Base-by-base conservation (phyloP, 495 filamentous ascomycete genomes). In the Hypomontagnella monticulosa region DNA sequence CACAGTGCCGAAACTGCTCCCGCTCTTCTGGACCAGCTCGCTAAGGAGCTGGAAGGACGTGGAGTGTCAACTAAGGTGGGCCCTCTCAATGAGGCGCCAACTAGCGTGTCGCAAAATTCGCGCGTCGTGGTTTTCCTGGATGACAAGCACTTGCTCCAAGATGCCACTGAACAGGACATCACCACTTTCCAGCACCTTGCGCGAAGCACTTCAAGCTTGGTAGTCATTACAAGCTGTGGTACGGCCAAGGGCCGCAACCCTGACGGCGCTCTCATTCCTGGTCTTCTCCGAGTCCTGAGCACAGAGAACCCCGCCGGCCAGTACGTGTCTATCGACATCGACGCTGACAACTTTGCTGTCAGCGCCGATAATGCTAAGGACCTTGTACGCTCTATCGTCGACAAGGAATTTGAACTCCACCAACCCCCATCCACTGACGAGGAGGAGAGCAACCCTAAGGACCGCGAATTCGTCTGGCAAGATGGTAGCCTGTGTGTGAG, bases 141-240 rank as follows among this genome's bases (percentile, higher is more conserved):
- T 30, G 61, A 36, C 37, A 16, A 47, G 57, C 14, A 10, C 69
- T 53, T 50, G 67, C 14, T 37, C 64, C 9, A 56, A 1, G 50
- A 63, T 43, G 38, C 52, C 3, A 54, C 55, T 44, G 40, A 63
- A 19, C 27, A 51, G 23, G n/a, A 18, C 10, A 33, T 75, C 15
- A 50, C 50, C 4, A 23, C 34, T 1, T 71, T 75, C 43, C 63
- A 75, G 44, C 40, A 69, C 18, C 53, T 77, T 15, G 50, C 51
- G 7, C 15, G 62, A 0, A 66, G 60, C 15, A 36, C 60, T 7
- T 14, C 51, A 3, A 72, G 52, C 7, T 44, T 78, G 16, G 38
- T 80, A 2, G 77, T 75, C 67, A 12, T 79, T 3, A 76, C 74
- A 4, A 16, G 34, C 6, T 71, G 75, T 4, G 73, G 71, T 0